Evolutionary conservation across 495 filamentous ascomycete species (phyloP), one percentile per base, ranked within the genome.

Genomic region (Lasiosphaeria miniovina): DNA sequence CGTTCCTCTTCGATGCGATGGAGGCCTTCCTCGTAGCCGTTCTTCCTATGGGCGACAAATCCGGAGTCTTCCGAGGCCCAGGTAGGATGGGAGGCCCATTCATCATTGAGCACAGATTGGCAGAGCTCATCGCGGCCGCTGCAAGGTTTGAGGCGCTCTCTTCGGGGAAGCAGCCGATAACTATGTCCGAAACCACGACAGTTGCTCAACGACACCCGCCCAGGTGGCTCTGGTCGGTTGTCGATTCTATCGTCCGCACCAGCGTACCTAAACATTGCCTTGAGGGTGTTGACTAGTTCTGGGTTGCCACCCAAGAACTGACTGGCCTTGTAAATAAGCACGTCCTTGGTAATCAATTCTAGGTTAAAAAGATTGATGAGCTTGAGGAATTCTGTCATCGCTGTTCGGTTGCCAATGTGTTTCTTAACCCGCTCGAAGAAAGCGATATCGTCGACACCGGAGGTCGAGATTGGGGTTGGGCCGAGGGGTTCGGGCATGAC

Each of bases 31-130:
- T 99, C 95, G 59, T 84, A 93, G 24, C 84, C 81, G 66, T 98
- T 99, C 82, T 99, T 99, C 46, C 93, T 83, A 75, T 99, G 95
- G 3, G 94, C 95, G 58, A 99, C 91, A 65, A 99, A 99, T 3
- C 95, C 95, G 36, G 91, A 96, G 68, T 99, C 95, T 73, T 99
- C 95, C 1, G 93, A 97, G 1, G 93, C 95, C 95, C 95, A 99
- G 4, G 95, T 99, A 1, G 95, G 95, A 75, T 98, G 94, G 50
- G 93, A 97, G 2, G 93, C 94, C 95, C 95, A 99, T 61, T 96
- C 90, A 66, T 99, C 94, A 59, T 99, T 99, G 49, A 99, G 81
- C 1, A 98, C 94, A 49, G 84, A 81, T 57, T 88, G 83, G 71
- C 95, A 99, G 62, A 98, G 86, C 71, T 94, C 90, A 69, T 99